Base-by-base conservation (phyloP, 768 basidiomycete species). In the Termitomyces eurrhizus region DNA sequence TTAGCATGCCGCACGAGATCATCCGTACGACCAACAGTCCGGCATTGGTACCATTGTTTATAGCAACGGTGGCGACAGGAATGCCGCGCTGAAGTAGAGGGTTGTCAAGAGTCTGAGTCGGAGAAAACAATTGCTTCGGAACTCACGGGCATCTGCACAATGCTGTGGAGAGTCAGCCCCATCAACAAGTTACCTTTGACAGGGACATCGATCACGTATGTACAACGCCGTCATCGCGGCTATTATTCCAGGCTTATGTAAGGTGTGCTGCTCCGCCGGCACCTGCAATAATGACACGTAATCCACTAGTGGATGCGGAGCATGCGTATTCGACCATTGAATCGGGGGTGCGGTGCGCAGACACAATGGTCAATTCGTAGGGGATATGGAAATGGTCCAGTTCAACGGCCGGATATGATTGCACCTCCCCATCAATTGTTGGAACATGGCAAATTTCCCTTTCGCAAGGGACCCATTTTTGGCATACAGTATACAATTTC, bases 221-320 rank as follows among this genome's bases (percentile, higher is more conserved):
- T n/a, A n/a, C n/a, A 98, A 72, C 2, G 87, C 79, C 0, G 95
- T 96, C 89, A 97, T 87, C n/a, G 92, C 89, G 5, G 96, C 97
- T 1, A 98, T 93, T 97, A 99, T 99, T 0, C 97, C 97, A 0
- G 97, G 97, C 21, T 21, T 21, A 21, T 21, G 21, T 21, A 1
- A 99, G 76, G 76, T 99, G 97, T 5, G 96, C 97, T 1, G 97
- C 95, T 0, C 97, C 97, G n/a, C 97, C 96, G 7, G 97, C 97
- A 6, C 96, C 96, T 2, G 96, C 96, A 46, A 99, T 89, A 72
- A 99, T 85, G 4, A 82, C 83, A 50, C 89, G 75, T 45, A 91
- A 65, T 2, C 90, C 91, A 5, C 89, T 77, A 18, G 80, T 71
- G 1, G 81, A 79, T 0, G 94, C 95, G 9, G 83, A 81, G 49